Evolutionary conservation across 2,329 filamentous ascomycete genomes (phyloP), one percentile per base, ranked within the genome.

Genomic region (Knufia petricola): DNA sequence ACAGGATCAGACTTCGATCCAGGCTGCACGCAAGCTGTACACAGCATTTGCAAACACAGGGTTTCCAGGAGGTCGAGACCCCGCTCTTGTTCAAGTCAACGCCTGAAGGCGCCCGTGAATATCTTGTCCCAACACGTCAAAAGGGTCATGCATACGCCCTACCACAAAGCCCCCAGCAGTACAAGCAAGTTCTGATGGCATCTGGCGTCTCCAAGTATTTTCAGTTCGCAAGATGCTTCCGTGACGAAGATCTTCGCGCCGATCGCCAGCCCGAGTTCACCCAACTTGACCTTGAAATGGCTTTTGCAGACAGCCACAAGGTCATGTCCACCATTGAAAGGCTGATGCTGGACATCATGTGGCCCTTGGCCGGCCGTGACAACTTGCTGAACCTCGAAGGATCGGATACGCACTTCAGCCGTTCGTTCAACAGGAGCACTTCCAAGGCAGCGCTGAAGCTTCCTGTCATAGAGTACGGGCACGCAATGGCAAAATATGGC

Each of bases 221-320:
- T 65, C 92, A 98, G 60, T 87, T 95, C 68, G 94, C 92, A 1
- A 83, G 81, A 55, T 98, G 92, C 62, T 98, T 95, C 66, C 82
- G 92, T 12, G 94, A 98, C 61, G 92, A 98, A 63, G 94, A 96
- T 64, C 72, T 92, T 30, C 78, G 92, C 17, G 86, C 90, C 1
- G 94, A 98, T 64, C 76, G 92, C 34, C 92, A 98, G 62, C 94
- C 92, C 0, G 92, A 98, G 63, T 98, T 98, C 61, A 95, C 92
- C 1, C 88, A 92, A 81, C 76, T 95, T 45, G 92, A 98, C 76
- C 66, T 98, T 58, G 92, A 98, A 64, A 92, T 94, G 84, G 79
- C 85, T 0, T 98, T 95, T 67, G 81, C 84, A 0, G 79, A 72
- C 4, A 84, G 83, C 4, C 66, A 79, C 41, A 76, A 84, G 55